Evolutionary conservation across 441 rosid species (phyloP).

Genomic region (Aleurites moluccanus): DNA sequence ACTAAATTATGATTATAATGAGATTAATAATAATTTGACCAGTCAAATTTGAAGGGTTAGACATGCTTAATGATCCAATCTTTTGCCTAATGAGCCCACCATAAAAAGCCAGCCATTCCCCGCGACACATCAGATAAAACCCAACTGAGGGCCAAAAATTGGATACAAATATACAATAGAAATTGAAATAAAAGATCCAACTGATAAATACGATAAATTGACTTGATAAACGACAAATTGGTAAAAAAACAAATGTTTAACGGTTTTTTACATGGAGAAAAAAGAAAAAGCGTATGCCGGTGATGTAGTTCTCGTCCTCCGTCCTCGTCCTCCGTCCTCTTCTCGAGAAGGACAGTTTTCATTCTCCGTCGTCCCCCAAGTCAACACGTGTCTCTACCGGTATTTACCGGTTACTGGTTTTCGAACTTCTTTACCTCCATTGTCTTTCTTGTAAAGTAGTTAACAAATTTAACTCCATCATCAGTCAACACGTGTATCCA

Average conservation of each 20-base stretch:
- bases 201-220: background rate
- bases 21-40: slow-evolving; percentile 10
- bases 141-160: background rate
- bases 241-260: background rate
- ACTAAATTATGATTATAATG: no score
- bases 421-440: background rate
- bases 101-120: background rate
- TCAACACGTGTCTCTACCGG: slow-evolving; percentile 38
- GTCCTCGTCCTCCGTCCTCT: background rate
- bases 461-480: background rate
- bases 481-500: slow-evolving; percentile 4
- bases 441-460: background rate
- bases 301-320: slow-evolving; percentile 9
- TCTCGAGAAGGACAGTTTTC: background rate
- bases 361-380: slow-evolving; percentile 12
- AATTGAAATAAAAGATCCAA: background rate
- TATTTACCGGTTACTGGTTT: slow-evolving; percentile 8
- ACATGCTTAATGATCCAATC: slow-evolving; percentile 10
- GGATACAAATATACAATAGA: no score
- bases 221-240: background rate
- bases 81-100: slow-evolving; percentile 12
- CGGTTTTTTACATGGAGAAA: background rate
- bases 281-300: slow-evolving; percentile 18
- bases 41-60: slow-evolving; percentile 22
- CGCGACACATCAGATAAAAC: background rate